phyloP scores from a whole-genome alignment of 2,329 filamentous ascomycete genomes.

The Fusarium aywerte region DNA sequence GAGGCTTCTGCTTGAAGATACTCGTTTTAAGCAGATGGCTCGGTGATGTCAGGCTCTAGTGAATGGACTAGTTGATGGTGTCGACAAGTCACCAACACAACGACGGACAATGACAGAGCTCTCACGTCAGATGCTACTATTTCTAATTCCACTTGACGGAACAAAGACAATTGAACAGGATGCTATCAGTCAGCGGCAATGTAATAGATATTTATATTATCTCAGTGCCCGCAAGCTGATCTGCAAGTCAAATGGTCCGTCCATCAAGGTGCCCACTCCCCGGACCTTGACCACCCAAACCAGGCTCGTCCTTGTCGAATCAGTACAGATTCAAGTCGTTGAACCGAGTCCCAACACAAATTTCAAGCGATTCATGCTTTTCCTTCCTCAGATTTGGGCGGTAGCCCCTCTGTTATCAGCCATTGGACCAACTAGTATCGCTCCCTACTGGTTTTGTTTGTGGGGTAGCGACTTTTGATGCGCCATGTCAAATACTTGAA shows the following conservation, averaged over 20 bases:
- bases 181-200: neutral
- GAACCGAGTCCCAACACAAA: conserved; percentile 19
- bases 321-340: conserved; percentile 22
- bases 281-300: conserved; percentile 32
- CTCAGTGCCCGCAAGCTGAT: conserved; percentile 14
- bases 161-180: conserved; percentile 19
- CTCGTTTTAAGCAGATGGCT: conserved; percentile 8
- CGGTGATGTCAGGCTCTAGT: conserved; percentile 24
- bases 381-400: neutral
- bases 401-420: neutral
- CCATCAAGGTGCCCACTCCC: conserved; percentile 45
- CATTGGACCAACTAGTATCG: neutral
- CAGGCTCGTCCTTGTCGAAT: conserved; percentile 33
- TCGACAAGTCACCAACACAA: conserved; percentile 18
- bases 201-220: conserved; percentile 38
- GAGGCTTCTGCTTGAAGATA: neutral
- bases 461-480: neutral
- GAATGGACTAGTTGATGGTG: conserved; percentile 18
- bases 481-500: neutral
- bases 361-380: conserved; percentile 11
- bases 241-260: conserved; percentile 23
- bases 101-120: conserved; percentile 27
- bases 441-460: neutral
- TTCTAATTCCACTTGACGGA: conserved; percentile 1
- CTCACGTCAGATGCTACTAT: conserved; percentile 36